phyloP scores from a whole-genome alignment of 1,284 basidiomycete species.

The Fomitopsis betulina region DNA sequence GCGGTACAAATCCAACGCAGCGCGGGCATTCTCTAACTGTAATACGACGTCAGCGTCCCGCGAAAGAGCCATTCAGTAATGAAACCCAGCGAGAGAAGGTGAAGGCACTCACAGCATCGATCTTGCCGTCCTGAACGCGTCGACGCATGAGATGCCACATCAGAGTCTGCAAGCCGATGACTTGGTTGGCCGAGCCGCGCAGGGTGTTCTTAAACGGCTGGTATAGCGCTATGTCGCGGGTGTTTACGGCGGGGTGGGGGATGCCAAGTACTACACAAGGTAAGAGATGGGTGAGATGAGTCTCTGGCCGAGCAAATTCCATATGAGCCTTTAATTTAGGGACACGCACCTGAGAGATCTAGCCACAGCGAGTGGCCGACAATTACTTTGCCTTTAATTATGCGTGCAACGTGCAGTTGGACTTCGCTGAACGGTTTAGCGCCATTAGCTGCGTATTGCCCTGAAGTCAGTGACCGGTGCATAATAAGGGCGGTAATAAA shows the following conservation, averaged over 20 bases:
- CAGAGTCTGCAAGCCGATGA: constrained; percentile 69
- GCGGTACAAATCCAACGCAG: constrained; percentile 71
- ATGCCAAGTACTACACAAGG: constrained; percentile 63
- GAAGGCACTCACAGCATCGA: constrained; percentile 51
- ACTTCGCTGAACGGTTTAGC: constrained; percentile 53
- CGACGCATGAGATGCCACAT: constrained; percentile 78
- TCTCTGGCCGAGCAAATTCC: not conserved
- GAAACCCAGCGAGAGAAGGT: constrained; percentile 23
- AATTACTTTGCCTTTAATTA: constrained; percentile 62
- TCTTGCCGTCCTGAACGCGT: constrained; percentile 63
- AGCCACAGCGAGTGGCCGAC: constrained; percentile 76
- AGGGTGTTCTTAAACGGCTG: constrained; percentile 72
- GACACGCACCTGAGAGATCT: constrained; percentile 60
- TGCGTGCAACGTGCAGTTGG: constrained; percentile 57
- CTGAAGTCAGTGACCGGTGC: not conserved
- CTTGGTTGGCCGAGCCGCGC: constrained; percentile 52
- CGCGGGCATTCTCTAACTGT: constrained; percentile 75
- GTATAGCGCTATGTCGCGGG: constrained; percentile 78
- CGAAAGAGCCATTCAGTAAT: not conserved
- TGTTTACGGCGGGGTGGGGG: constrained; percentile 71
- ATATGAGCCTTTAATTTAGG: not conserved
- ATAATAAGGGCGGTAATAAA: not conserved
- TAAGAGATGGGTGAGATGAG: not conserved
- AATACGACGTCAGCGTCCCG: not conserved
- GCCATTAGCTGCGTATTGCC: constrained; percentile 33